Percentiles rank a stretch among this genome's conserved stretches.
These are phyloP conservation scores for Suillus placidus DNA, from an alignment of 768 basidiomycete genomes.

Conservation along the genomic window DNA sequence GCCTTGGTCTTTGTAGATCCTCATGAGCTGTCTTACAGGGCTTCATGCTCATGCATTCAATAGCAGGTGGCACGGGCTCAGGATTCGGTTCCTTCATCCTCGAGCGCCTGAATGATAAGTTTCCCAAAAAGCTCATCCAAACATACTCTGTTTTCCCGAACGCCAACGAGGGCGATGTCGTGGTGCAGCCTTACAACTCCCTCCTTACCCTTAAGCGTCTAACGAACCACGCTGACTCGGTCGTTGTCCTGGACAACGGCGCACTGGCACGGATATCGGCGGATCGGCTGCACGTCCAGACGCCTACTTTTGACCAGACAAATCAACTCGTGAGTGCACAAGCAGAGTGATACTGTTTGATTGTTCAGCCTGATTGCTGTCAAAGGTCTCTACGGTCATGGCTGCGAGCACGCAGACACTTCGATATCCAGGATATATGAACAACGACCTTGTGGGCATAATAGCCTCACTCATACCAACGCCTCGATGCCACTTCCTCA, in stretches of 20 bases:
- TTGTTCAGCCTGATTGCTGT: conserved; percentile 5
- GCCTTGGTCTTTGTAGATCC: background rate
- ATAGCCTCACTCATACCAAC: conserved; percentile 97
- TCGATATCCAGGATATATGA: conserved; percentile 98
- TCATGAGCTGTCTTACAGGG: conserved; percentile 56
- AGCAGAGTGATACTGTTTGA: background rate
- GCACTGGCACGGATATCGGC: conserved; percentile 91
- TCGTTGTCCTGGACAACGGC: conserved; percentile 96
- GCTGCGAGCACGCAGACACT: conserved; percentile 96
- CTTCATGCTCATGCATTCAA: conserved; percentile 98
- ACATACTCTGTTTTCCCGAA: conserved; percentile 99
- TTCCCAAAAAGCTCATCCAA: conserved; percentile 98
- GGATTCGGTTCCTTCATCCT: conserved; percentile 98
- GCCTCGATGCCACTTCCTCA: conserved; percentile 95
- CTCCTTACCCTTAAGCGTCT: conserved; percentile 90
- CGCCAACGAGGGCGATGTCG: conserved; percentile 90
- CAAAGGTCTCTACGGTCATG: conserved; percentile 94
- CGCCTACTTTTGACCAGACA: conserved; percentile 87
- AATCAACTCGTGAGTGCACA: conserved; percentile 76
- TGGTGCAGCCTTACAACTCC: conserved; percentile 98
- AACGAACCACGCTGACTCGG: conserved; percentile 95
- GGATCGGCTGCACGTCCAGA: conserved; percentile 87
- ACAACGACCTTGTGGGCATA: conserved; percentile 97
- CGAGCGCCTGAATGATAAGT: conserved; percentile 95
- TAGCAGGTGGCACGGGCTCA: conserved; percentile 98